Conservation (phyloP, 1,284 basidiomycete species). For the Tylopilus orsonianus region DNA sequence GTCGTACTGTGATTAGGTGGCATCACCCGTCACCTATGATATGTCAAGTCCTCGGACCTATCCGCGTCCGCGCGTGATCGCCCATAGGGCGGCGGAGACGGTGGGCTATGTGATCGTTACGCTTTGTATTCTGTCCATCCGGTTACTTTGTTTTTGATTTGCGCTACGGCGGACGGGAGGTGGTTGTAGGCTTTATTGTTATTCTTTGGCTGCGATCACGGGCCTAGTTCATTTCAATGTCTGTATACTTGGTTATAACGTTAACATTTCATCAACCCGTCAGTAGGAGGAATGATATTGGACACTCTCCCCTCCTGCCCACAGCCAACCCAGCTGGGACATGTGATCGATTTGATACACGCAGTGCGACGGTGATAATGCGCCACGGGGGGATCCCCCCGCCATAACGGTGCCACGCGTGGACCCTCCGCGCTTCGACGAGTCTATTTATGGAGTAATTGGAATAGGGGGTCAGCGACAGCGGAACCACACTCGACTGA, state of each 20-base stretch:
- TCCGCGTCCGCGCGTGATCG: background rate
- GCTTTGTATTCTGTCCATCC: constrained; percentile 19
- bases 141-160: constrained; percentile 23
- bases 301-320: constrained; percentile 1
- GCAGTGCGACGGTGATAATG: constrained; percentile 7
- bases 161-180: too few relatives aligned
- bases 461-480: too few relatives aligned
- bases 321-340: constrained; percentile 7
- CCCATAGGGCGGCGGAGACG: constrained; percentile 11
- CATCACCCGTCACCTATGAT: background rate
- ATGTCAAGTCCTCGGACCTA: constrained; percentile 5
- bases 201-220: background rate
- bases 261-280: background rate
- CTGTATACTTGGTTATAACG: background rate
- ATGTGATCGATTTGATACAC: constrained; percentile 3
- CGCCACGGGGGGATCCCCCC: background rate
- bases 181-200: background rate
- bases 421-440: background rate
- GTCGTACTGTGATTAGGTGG: background rate
- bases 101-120: constrained; percentile 13
- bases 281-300: background rate
- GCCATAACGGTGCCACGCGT: background rate
- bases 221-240: background rate
- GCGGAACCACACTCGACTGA: constrained; percentile 11
- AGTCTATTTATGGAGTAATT: too few relatives aligned